Evolutionary conservation across 2,329 filamentous ascomycete genomes (phyloP), one percentile per base, ranked within the genome.

Genomic region (Chrysoporthe cubensis): DNA sequence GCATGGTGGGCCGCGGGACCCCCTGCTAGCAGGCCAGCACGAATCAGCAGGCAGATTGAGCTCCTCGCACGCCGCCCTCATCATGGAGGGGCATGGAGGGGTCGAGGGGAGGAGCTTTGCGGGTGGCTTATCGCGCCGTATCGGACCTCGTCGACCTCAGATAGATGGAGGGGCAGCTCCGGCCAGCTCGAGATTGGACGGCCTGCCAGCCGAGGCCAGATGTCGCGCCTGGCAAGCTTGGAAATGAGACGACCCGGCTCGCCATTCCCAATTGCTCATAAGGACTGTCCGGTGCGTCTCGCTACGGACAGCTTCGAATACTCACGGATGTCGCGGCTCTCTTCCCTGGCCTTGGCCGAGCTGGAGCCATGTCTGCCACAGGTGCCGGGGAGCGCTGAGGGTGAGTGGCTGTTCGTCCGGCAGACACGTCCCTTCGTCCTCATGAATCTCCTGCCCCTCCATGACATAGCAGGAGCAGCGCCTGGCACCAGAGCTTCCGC

Each of bases 1-100:
- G 16, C 8, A 7, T 37, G 56, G 34, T 58, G 34, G 34, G 56
- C 56, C n/a, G 7, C 37, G 40, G 1, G 13, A 2, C 4, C 43
- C 66, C 65, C 50, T 56, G 56, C 32, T 40, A 4, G 48, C 62
- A 61, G 40, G 58, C 54, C 62, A 61, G 59, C 59, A 61, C 59
- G 42, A 43, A 61, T n/a, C 59, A 61, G 48, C 60, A 59, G 26
- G 37, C 52, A 60, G 60, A 56, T 60, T 21, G 54, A 63, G 64
- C 64, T 58, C 34, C 52, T 58, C 64, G 66, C 59, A 62, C 26
- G 26, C 52, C 18, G 56, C 32, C 40, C 57, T 60, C 57, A 26
- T 26, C 50, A 54, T 68, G 63, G 66, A 68, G 66, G 67, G 67
- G 67, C 67, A 69, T 66, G 67, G 67, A 69, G 67, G 67, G 67